phyloP scores from a whole-genome alignment of 2,329 filamentous ascomycete species.

The Paracoccidioides brasiliensis region DNA sequence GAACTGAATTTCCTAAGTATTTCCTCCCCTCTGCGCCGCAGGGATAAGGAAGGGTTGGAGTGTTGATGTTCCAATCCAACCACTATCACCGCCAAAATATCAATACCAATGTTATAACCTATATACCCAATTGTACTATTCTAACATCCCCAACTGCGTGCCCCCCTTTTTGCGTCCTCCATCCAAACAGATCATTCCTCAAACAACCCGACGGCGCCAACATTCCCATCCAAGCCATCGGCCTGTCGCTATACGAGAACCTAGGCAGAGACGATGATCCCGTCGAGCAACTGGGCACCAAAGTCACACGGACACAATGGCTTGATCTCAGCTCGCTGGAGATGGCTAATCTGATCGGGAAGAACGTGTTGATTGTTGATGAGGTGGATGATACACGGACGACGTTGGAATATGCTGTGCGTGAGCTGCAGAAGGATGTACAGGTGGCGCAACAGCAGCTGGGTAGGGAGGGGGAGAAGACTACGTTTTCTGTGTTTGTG shows the following conservation, averaged over 20 bases:
- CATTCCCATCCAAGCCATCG: constrained; percentile 98
- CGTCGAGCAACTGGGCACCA: constrained; percentile 72
- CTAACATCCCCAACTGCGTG: neutral
- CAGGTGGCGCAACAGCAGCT: constrained; percentile 62
- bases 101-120: too few species aligned
- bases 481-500: constrained; percentile 88
- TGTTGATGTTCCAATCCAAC: neutral
- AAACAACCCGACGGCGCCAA: constrained; percentile 77
- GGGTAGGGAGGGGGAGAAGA: constrained; percentile 57
- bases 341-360: constrained; percentile 80
- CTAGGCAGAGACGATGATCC: constrained; percentile 46
- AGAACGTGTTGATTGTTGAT: constrained; percentile 83
- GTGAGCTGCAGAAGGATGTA: constrained; percentile 90
- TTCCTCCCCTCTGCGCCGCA: neutral
- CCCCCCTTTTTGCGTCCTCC: neutral
- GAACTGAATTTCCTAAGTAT: constrained; percentile 11
- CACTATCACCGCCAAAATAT: neutral
- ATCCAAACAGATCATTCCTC: constrained; percentile 59
- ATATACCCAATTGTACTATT: neutral
- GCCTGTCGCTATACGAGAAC: constrained; percentile 88
- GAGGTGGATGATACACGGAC: constrained; percentile 94
- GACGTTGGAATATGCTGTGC: constrained; percentile 85
- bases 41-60: neutral
- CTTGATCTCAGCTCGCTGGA: constrained; percentile 76
- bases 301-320: constrained; percentile 97